These are phyloP conservation scores for Phylloporus sp. DNA, from an alignment of 768 basidiomycete genomes.

Conservation along the genomic window DNA sequence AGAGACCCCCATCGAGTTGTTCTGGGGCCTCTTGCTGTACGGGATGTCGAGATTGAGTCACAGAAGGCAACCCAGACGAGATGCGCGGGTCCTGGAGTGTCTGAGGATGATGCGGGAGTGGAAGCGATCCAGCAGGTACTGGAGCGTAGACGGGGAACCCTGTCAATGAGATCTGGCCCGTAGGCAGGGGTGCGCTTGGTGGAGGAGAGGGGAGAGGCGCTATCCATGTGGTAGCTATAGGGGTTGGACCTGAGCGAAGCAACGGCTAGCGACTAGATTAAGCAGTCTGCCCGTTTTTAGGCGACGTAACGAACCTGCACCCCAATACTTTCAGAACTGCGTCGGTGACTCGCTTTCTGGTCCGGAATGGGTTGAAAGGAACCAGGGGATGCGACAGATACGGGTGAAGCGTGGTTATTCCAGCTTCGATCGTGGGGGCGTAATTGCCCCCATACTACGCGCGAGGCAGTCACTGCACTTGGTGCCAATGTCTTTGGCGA, in stretches of 20 bases:
- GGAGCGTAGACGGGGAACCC: constrained; percentile 12
- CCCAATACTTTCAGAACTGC: constrained; percentile 14
- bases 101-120: constrained; percentile 5
- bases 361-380: constrained; percentile 1
- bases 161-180: constrained; percentile 6
- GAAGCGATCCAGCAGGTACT: constrained; percentile 5
- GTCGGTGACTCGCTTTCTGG: constrained; percentile 6
- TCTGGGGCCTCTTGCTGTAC: constrained; percentile 1
- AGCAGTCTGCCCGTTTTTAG: neutral
- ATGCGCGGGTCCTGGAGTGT: neutral
- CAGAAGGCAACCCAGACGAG: constrained; percentile 1
- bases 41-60: constrained; percentile 1
- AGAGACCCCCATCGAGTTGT: neutral
- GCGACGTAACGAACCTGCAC: constrained; percentile 17
- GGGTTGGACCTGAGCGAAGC: constrained; percentile 7
- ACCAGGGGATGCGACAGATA: constrained; percentile 1
- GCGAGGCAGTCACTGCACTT: neutral
- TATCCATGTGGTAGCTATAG: constrained; percentile 14
- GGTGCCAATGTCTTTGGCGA: neutral
- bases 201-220: constrained; percentile 22
- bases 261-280: constrained; percentile 8
- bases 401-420: constrained; percentile 4
- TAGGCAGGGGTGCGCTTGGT: constrained; percentile 4
- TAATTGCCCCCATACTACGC: constrained; percentile 1
- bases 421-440: constrained; percentile 4